Percentiles rank a stretch among this genome's conserved stretches.
Evolutionary conservation across 78 protist species (phyloP).

Genomic region (Anaeramoeba flamelloides): DNA sequence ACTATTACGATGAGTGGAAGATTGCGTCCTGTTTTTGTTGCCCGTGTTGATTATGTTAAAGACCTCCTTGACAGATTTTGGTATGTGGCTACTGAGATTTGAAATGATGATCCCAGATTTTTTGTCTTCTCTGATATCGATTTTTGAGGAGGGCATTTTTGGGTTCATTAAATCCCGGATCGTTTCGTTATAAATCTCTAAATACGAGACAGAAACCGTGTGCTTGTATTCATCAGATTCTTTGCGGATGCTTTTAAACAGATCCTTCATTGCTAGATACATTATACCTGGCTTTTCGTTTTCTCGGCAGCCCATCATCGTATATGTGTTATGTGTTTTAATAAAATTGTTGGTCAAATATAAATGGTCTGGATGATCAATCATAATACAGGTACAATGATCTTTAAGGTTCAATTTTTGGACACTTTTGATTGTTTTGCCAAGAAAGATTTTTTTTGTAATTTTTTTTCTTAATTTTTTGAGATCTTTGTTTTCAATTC

Average conservation of each 20-base stretch:
- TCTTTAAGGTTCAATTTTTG: too few relatives aligned
- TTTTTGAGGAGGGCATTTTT: not conserved
- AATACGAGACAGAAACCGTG: constrained; percentile 38
- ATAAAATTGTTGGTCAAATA: constrained; percentile 3
- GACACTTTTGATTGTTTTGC: not conserved
- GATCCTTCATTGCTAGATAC: not conserved
- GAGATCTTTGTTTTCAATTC: not conserved
- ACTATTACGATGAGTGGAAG: constrained; percentile 11
- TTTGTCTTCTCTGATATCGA: constrained; percentile 55
- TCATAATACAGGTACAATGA: not conserved
- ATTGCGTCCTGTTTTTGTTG: constrained; percentile 26
- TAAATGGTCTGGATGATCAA: not conserved
- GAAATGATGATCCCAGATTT: constrained; percentile 5
- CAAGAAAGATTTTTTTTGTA: not conserved
- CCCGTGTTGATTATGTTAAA: constrained; percentile 46
- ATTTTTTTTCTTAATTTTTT: not conserved
- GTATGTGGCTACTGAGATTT: not conserved
- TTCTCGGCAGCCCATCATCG: constrained; percentile 18
- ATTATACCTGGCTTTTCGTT: constrained; percentile 17
- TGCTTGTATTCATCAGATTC: not conserved
- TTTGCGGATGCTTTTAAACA: not conserved
- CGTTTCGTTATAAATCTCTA: constrained; percentile 71
- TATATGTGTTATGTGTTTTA: constrained; percentile 24
- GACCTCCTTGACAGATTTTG: constrained; percentile 20
- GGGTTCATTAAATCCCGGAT: constrained; percentile 45